These are phyloP conservation scores for Zymoseptoria brevis DNA, from an alignment of 2,329 filamentous ascomycete genomes.

Conservation along the genomic window DNA sequence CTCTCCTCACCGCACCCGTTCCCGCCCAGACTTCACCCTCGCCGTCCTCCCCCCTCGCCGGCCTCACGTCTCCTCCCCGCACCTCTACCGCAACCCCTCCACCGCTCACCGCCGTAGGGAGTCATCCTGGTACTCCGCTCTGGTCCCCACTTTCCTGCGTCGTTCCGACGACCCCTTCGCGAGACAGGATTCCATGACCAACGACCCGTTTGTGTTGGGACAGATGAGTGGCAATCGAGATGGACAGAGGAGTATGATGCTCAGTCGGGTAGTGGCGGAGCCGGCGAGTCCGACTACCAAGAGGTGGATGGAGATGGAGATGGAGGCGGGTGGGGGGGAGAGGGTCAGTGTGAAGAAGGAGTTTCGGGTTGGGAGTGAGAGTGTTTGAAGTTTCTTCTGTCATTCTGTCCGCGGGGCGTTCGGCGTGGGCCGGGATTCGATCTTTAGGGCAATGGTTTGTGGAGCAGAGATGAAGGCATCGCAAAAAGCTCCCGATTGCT, in stretches of 20 bases:
- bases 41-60: background rate
- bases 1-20: background rate
- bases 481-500: too few species aligned
- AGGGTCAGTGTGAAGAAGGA: background rate
- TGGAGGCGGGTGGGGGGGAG: background rate
- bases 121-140: background rate
- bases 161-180: background rate
- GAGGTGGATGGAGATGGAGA: constrained; percentile 2
- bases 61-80: background rate
- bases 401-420: too few species aligned
- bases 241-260: background rate
- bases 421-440: too few species aligned
- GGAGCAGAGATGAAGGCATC: too few species aligned
- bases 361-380: background rate
- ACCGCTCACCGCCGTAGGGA: background rate
- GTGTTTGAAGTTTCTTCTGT: background rate
- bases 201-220: background rate
- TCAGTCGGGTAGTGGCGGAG: background rate
- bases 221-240: background rate
- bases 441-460: too few species aligned
- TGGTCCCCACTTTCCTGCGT: background rate
- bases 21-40: background rate
- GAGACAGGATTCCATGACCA: background rate
- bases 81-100: background rate
- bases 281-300: constrained; percentile 4